Conservation (phyloP, 106 monocot genomes). For the Platanthera guangdongensis region DNA sequence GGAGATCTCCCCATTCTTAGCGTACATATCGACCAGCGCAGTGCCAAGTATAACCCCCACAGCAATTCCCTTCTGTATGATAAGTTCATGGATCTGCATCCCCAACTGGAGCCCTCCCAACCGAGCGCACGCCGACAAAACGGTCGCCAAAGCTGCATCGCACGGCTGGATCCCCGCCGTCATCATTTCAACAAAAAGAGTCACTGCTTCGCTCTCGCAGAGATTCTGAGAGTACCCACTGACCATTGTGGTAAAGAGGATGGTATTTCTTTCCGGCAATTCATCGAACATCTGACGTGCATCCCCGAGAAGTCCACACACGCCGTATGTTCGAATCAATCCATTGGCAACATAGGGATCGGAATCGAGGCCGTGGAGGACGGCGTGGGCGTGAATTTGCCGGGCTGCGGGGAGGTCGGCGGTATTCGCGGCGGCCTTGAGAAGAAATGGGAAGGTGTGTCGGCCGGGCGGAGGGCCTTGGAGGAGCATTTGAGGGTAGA, state of each 20-base stretch:
- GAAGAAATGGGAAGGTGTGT: conserved; percentile 83
- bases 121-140: conserved; percentile 56
- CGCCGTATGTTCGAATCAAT: conserved; percentile 34
- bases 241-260: conserved; percentile 69
- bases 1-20: conserved; percentile 51
- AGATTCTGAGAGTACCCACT: conserved; percentile 50
- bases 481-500: conserved; percentile 35
- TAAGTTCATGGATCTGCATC: conserved; percentile 26
- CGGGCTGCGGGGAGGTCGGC: conserved; percentile 1
- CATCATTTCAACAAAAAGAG: conserved; percentile 47
- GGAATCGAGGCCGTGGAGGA: conserved; percentile 30
- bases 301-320: conserved; percentile 8
- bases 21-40: conserved; percentile 40
- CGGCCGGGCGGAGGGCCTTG: conserved; percentile 30
- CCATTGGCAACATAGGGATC: conserved; percentile 52
- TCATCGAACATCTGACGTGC: conserved; percentile 57
- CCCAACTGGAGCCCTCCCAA: conserved; percentile 49
- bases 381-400: conserved; percentile 51
- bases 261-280: conserved; percentile 28
- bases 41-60: conserved; percentile 68
- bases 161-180: conserved; percentile 34
- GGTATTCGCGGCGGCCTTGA: conserved; percentile 44
- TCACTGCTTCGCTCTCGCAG: conserved; percentile 21
- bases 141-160: conserved; percentile 43
- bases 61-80: conserved; percentile 31